Base-by-base conservation (phyloP, 2,329 filamentous ascomycete genomes). In the Aureobasidium sp. region DNA sequence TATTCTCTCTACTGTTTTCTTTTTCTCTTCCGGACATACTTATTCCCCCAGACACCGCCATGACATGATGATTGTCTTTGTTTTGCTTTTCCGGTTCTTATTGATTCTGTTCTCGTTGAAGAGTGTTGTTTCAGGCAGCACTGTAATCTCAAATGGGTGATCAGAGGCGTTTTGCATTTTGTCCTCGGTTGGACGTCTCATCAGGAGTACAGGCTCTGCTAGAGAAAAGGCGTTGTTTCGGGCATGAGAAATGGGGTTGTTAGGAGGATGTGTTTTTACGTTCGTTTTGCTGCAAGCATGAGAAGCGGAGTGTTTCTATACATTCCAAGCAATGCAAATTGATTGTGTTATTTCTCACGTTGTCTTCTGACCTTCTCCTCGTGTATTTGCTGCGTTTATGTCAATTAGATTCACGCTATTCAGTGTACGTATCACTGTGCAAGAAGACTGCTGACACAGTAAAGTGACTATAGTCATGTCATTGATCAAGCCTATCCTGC, bases 71-170 rank as follows among this genome's bases (percentile, higher is more conserved):
- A 41, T 55, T 37, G 34, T 52, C 20, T 17, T 20, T 17, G 34
- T 37, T 26, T 26, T 13, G 7, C 2, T 2, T 10, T 34, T 8
- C 8, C 42, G 42, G 23, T 48, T 17, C n/a, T 8, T 48, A 13
- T 53, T 10, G 37, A 39, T 7, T 44, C n/a, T n/a, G 53, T 50
- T 50, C 20, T 48, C 72, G 64, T 68, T 67, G 62, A 74, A 71
- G 55, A 78, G 76, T 41, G 57, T 76, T 72, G 66, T 23, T 39
- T n/a, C 8, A 39, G 17, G 17, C 48, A 48, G 17, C 27, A 51
- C 48, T 51, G 48, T 37, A 26, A 51, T 51, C 8, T 51, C 6
- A 27, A 27, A 13, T 23, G 29, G 20, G 10, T 10, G 32, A 20
- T 13, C 17, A 13, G 29, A 39, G 50, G 61, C 17, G 52, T 56